Evolutionary conservation across 805 yeast species (phyloP), one percentile per base, ranked within the genome.

Genomic region (Torulaspora microellipsoides): DNA sequence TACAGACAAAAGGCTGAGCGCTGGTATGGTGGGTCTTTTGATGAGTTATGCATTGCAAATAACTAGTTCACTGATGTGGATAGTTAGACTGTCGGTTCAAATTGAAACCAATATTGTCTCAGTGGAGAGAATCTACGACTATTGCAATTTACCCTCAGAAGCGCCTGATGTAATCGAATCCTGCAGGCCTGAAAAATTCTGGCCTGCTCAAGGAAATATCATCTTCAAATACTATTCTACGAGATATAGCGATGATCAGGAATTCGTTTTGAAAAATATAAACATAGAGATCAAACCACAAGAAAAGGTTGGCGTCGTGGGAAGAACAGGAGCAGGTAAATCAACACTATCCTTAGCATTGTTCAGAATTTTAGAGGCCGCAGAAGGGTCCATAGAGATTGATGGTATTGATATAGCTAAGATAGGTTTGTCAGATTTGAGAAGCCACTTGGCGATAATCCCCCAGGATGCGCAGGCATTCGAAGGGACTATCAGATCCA

Each of bases 281-380:
- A 59, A 60, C 13, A 51, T 81, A 23, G 59, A 67, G 2, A 71
- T 83, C 34, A 65, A 71, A 15, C 68, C 84, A 2, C 62, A 67
- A 25, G 87, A 83, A 51, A 83, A 83, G 53, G 64, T 83, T 48
- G 89, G 89, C 42, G 78, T 83, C 53, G 88, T 82, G 38, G 89
- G 89, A 12, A 71, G 89, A 62, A 83, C 90, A 1, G 89, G 90
- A 35, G 86, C 90, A 3, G 90, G 90, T 40, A 81, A 81, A 50
- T 76, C 83, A 1, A 73, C 85, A 0, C 65, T 81, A 37, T 75
- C 83, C 1, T 60, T 81, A 42, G 82, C 85, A 1, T 57, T 81
- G 8, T 81, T 79, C 61, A 67, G 88, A 55, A 65, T 81, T 23
- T 69, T 81, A 40, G 86, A 81, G 56, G 77, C 85, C 5, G 65